These are phyloP conservation scores for Symbiodinium natans DNA, from an alignment of 73 alveolate species.

Conservation along the genomic window DNA sequence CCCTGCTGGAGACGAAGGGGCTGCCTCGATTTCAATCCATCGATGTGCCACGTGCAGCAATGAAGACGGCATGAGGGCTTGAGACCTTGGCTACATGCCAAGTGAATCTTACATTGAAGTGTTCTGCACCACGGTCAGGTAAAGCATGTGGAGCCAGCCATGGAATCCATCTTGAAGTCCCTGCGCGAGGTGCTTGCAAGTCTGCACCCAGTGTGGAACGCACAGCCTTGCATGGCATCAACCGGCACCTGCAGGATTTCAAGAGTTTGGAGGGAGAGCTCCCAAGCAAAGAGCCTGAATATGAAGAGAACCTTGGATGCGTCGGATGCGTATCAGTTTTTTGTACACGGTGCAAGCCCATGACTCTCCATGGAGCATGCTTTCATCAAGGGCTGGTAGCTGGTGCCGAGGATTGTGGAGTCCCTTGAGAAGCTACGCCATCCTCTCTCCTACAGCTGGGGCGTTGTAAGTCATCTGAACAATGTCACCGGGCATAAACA, in stretches of 20 bases:
- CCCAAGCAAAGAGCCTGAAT: neutral
- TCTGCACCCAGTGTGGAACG: neutral
- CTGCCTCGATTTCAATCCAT: conserved; percentile 21
- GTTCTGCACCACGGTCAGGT: neutral
- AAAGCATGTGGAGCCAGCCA: neutral
- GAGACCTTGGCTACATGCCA: too few species aligned
- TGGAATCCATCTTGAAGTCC: neutral
- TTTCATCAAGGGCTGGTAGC: too few species aligned
- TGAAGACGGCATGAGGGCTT: neutral
- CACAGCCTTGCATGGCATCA: neutral
- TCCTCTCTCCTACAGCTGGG: conserved; percentile 9
- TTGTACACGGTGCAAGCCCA: too few species aligned
- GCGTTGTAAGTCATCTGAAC: neutral
- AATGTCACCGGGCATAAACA: neutral
- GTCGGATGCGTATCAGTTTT: too few species aligned
- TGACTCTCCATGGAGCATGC: too few species aligned
- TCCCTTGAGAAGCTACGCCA: conserved; percentile 4
- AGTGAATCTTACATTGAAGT: too few species aligned
- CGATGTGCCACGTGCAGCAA: neutral
- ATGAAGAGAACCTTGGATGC: neutral
- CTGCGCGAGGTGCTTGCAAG: neutral
- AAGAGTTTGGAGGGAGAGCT: neutral
- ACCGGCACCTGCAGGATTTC: neutral
- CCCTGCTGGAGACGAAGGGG: conserved; percentile 19
- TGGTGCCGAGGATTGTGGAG: neutral